phyloP scores from a whole-genome alignment of 139 green algal species.

The Closterium sp. region DNA sequence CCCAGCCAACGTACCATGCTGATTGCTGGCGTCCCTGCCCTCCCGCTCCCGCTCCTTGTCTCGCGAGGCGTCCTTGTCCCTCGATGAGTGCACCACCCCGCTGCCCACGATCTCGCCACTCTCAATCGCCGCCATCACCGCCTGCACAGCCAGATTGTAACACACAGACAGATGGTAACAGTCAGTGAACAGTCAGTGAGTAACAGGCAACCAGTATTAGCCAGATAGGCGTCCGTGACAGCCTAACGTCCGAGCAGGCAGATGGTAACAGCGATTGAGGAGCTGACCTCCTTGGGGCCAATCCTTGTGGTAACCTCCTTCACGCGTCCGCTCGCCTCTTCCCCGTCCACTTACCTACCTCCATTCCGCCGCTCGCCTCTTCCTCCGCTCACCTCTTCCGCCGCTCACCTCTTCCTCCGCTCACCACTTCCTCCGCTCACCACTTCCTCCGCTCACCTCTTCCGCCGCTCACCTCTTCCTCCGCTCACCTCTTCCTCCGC shows the following conservation, averaged over 20 bases:
- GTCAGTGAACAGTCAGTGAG: background rate
- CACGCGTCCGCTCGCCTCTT: no score
- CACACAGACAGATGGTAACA: background rate
- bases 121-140: constrained; percentile 8
- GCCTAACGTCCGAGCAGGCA: background rate
- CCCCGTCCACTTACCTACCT: no score
- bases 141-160: background rate
- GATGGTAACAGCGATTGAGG: background rate
- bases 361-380: no score
- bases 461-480: no score
- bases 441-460: no score
- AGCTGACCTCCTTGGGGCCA: no score
- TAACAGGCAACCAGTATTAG: background rate
- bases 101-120: constrained; percentile 15
- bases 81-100: background rate
- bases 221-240: no score
- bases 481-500: no score
- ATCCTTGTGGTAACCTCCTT: no score
- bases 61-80: background rate
- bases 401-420: no score
- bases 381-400: no score
- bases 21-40: background rate
- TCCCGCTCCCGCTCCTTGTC: background rate
- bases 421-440: no score
- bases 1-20: background rate